Evolutionary conservation across 768 basidiomycete genomes (phyloP).

Genomic region (Pleurotus ostreatus): DNA sequence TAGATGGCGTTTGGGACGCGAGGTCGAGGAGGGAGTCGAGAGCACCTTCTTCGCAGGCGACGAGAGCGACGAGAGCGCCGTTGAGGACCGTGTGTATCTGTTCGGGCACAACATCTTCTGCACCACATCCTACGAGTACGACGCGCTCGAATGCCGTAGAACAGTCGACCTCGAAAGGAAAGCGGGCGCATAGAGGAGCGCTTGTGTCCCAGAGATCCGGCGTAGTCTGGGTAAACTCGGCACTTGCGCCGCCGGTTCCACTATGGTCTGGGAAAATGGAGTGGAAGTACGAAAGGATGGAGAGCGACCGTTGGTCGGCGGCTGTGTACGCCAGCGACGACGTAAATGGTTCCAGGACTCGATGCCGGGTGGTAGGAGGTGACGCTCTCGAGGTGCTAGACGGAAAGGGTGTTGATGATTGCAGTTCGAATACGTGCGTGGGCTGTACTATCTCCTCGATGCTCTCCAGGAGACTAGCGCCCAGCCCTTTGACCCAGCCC

Average conservation of each 20-base stretch:
- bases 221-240: conserved; percentile 27
- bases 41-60: conserved; percentile 45
- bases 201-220: conserved; percentile 62
- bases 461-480: conserved; percentile 67
- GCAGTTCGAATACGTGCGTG: conserved; percentile 54
- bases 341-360: conserved; percentile 43
- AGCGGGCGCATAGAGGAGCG: conserved; percentile 60
- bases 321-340: conserved; percentile 43
- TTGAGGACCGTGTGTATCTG: conserved; percentile 75
- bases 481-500: conserved; percentile 95
- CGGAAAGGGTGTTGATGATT: conserved; percentile 18
- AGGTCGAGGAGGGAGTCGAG: conserved; percentile 20
- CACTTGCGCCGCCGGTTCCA: conserved; percentile 8
- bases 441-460: conserved; percentile 68
- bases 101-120: conserved; percentile 70
- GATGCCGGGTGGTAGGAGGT: conserved; percentile 21
- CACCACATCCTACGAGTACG: conserved; percentile 66
- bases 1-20: background rate
- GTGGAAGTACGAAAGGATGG: conserved; percentile 78
- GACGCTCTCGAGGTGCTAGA: background rate
- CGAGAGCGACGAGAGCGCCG: conserved; percentile 75
- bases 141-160: conserved; percentile 55
- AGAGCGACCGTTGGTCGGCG: conserved; percentile 67
- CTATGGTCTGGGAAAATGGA: conserved; percentile 26
- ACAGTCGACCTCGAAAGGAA: conserved; percentile 72